Percentiles rank a stretch among this genome's conserved stretches.
These are phyloP conservation scores for Trypanosoma brucei DNA, from an alignment of 208 protist genomes.

Conservation along the genomic window DNA sequence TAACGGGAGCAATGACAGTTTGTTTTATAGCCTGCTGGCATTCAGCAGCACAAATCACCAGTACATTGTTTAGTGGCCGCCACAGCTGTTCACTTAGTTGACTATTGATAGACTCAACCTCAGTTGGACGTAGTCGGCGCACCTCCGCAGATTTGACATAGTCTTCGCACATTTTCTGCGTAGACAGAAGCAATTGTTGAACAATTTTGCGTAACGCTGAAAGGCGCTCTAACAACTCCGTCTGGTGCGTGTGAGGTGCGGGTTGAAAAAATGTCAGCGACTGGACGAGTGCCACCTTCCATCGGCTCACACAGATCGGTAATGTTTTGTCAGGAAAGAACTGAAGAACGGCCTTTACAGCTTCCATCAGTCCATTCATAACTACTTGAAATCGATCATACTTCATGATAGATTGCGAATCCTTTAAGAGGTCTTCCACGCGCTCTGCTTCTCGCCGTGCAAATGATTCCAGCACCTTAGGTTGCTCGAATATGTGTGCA, in stretches of 20 bases:
- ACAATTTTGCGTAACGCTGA: slow-evolving; percentile 15
- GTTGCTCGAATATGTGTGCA: slow-evolving; percentile 12
- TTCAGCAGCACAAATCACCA: slow-evolving; percentile 28
- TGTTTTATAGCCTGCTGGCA: slow-evolving; percentile 26
- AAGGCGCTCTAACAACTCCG: slow-evolving; percentile 22
- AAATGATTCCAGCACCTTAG: slow-evolving; percentile 20
- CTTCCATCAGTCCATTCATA: slow-evolving; percentile 17
- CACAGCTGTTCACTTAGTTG: slow-evolving; percentile 40
- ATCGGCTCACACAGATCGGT: slow-evolving; percentile 31
- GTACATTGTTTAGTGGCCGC: slow-evolving; percentile 28
- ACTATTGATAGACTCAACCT: slow-evolving; percentile 16
- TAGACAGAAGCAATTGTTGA: slow-evolving; percentile 25
- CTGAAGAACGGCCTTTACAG: slow-evolving; percentile 28
- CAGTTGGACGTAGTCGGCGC: slow-evolving; percentile 28
- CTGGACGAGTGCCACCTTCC: slow-evolving; percentile 29
- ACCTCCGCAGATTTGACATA: slow-evolving; percentile 32
- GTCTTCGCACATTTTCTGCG: slow-evolving; percentile 32
- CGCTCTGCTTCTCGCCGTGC: slow-evolving; percentile 15
- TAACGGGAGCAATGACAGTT: slow-evolving; percentile 39
- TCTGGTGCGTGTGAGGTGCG: slow-evolving; percentile 5
- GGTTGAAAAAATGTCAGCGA: slow-evolving; percentile 22
- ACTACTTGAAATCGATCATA: slow-evolving; percentile 17
- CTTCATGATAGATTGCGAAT: slow-evolving; percentile 4
- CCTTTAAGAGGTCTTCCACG: slow-evolving; percentile 4
- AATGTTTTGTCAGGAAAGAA: slow-evolving; percentile 53